Percentiles rank a stretch among this genome's conserved stretches.
phyloP scores from a whole-genome alignment of 805 yeast species.

The Candida verbasci region DNA sequence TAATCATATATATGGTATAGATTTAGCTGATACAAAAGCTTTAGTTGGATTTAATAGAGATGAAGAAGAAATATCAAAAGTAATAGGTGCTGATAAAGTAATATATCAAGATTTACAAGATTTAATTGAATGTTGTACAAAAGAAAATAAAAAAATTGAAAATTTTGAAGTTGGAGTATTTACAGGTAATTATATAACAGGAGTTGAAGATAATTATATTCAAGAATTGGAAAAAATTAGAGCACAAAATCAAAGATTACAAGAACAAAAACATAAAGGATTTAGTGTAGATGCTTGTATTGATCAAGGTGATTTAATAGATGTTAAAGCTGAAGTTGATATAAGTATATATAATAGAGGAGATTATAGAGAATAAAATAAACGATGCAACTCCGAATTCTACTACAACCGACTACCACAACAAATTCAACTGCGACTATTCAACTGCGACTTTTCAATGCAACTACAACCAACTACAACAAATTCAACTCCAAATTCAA shows the following conservation, averaged over 20 bases:
- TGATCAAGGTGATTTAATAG: constrained; percentile 44
- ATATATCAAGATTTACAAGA: constrained; percentile 85
- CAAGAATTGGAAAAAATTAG: constrained; percentile 78
- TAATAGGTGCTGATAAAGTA: constrained; percentile 86
- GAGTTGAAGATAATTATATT: constrained; percentile 78
- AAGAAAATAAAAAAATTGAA: constrained; percentile 39
- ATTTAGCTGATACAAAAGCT: constrained; percentile 91
- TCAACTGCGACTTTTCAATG: no score
- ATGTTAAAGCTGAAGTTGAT: constrained; percentile 75
- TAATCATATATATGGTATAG: constrained; percentile 97
- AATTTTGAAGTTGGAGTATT: constrained; percentile 95
- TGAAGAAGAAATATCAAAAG: constrained; percentile 70
- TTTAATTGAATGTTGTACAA: constrained; percentile 67
- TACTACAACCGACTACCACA: no score
- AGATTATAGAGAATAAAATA: constrained; percentile 35
- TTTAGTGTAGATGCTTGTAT: constrained; percentile 38
- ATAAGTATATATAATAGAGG: constrained; percentile 56
- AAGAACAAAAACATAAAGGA: constrained; percentile 36
- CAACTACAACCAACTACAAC: no score
- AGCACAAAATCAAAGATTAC: constrained; percentile 64
- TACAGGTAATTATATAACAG: constrained; percentile 93
- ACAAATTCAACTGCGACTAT: no score
- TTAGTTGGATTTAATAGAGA: constrained; percentile 80
- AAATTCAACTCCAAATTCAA: no score
- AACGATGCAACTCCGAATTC: background rate